phyloP scores from a whole-genome alignment of 805 yeast species.

The Yarrowia keelungensis region DNA sequence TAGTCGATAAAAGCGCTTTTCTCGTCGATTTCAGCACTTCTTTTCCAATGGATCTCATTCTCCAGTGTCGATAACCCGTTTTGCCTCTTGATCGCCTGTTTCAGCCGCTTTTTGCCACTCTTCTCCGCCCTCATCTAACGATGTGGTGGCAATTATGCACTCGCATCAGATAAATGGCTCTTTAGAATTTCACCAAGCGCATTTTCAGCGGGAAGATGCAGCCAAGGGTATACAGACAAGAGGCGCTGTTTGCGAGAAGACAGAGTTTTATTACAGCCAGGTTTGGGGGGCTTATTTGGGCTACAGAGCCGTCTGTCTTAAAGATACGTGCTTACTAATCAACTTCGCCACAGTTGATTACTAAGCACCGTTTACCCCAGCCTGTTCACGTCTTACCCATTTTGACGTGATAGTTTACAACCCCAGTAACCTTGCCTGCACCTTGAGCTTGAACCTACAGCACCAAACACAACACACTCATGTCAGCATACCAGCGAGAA shows the following conservation, averaged over 20 bases:
- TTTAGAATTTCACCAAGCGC: conserved; percentile 23
- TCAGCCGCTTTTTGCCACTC: not conserved
- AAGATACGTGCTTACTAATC: too few relatives aligned
- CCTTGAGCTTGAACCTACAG: not conserved
- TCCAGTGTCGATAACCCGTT: too few relatives aligned
- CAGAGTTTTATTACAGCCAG: too few relatives aligned
- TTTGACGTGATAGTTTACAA: too few relatives aligned
- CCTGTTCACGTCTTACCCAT: not conserved
- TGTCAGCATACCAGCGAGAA: conserved; percentile 39
- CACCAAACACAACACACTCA: conserved; percentile 3
- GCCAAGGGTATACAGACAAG: not conserved
- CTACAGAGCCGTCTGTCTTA: too few relatives aligned
- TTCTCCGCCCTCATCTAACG: not conserved
- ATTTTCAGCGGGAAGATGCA: not conserved
- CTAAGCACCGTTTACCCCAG: not conserved
- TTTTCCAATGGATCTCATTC: too few relatives aligned
- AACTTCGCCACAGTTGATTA: not conserved
- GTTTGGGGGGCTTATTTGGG: too few relatives aligned
- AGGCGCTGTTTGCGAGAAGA: not conserved
- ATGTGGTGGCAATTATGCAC: conserved; percentile 35
- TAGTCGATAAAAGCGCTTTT: too few relatives aligned
- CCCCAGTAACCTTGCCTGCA: conserved; percentile 6
- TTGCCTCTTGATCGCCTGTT: not conserved
- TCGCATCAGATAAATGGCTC: conserved; percentile 23
- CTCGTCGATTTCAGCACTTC: too few relatives aligned